Base-by-base conservation (phyloP, 1,139 yeast genomes). In the Casaregolazyma suthepensis region DNA sequence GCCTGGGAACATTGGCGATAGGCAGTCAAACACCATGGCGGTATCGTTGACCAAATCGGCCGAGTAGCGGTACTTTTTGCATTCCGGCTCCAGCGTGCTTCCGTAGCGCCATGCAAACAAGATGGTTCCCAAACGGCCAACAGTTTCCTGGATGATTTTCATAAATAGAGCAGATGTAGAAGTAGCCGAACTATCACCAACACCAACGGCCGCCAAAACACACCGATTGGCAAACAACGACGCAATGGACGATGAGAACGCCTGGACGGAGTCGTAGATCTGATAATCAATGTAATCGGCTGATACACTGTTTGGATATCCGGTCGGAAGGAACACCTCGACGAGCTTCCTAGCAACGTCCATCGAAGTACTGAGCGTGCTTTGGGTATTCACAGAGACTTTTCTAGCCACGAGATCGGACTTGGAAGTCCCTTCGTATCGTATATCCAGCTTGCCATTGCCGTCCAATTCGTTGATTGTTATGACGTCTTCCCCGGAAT, bases 71-170 rank as follows among this genome's bases (percentile, higher is more conserved):
- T 65, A 70, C 55, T 67, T 67, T 55, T 71, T 71, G 58, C 72
- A 68, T 53, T 71, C 74, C 12, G 71, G 71, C 56, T 71, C 74
- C 38, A 71, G 58, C 18, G 66, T 58, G 12, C 69, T 60, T 18
- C 74, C 74, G 31, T 61, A 61, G 50, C 62, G 59, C 74, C 74
- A 71, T 10, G 74, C 74, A 56, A 66, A 70, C 44, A 64, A 42
- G 54, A 71, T 70, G 1, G 74, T 70, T n/a, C 71, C 72, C 26
- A 70, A 51, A 12, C 75, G 61, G n/a, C 74, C 73, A 17, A 67
- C 64, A 12, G 72, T 65, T 45, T 71, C 73, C 53, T 71, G 74
- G 17, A 67, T 57, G 15, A 71, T 66, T 51, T 69, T 70, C 66
- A 71, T 63, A 52, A 68, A 69, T 49, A 71, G 56, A 3, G 74